Percentiles rank a stretch among this genome's conserved stretches.
phyloP scores from a whole-genome alignment of 352 stramenopile genomes.

The Globisporangium radiosum region DNA sequence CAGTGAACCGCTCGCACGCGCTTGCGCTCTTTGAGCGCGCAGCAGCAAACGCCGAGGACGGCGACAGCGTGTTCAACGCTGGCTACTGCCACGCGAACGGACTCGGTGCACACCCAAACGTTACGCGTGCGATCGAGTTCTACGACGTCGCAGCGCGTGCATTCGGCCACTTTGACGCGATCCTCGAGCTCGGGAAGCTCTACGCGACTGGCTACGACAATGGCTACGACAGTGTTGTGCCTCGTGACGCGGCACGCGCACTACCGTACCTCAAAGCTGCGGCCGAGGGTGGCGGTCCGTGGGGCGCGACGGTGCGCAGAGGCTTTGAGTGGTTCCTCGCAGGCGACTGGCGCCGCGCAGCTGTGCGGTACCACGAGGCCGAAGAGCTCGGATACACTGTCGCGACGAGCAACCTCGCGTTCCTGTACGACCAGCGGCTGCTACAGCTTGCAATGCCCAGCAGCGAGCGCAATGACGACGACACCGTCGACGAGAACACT shows the following conservation, averaged over 20 bases:
- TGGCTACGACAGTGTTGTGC: slow-evolving; percentile 6
- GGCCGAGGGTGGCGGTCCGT: slow-evolving; percentile 55
- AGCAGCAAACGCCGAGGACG: slow-evolving; percentile 68
- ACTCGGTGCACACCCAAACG: slow-evolving; percentile 47
- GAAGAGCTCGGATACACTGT: slow-evolving; percentile 50
- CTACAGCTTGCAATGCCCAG: slow-evolving; percentile 10
- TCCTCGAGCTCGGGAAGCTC: slow-evolving; percentile 69
- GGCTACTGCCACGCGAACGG: slow-evolving; percentile 73
- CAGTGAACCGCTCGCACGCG: slow-evolving; percentile 70
- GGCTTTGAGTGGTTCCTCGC: slow-evolving; percentile 62
- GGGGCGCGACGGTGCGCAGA: slow-evolving; percentile 41
- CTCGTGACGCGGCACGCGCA: slow-evolving; percentile 19
- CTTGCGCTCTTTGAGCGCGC: slow-evolving; percentile 80
- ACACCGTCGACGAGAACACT: background rate
- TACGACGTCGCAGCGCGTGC: slow-evolving; percentile 51
- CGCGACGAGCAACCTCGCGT: slow-evolving; percentile 69
- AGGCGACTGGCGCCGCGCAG: slow-evolving; percentile 34
- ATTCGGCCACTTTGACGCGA: slow-evolving; percentile 85
- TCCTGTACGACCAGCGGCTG: slow-evolving; percentile 63
- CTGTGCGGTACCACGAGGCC: slow-evolving; percentile 60
- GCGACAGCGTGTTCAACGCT: slow-evolving; percentile 89
- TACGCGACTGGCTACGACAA: slow-evolving; percentile 26
- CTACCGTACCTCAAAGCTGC: slow-evolving; percentile 54
- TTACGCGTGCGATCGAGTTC: slow-evolving; percentile 48
- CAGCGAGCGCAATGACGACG: too few relatives aligned